Percentiles rank a stretch among this genome's conserved stretches.
phyloP scores from a whole-genome alignment of 2,329 filamentous ascomycete species.

The Aureobasidium sp. region DNA sequence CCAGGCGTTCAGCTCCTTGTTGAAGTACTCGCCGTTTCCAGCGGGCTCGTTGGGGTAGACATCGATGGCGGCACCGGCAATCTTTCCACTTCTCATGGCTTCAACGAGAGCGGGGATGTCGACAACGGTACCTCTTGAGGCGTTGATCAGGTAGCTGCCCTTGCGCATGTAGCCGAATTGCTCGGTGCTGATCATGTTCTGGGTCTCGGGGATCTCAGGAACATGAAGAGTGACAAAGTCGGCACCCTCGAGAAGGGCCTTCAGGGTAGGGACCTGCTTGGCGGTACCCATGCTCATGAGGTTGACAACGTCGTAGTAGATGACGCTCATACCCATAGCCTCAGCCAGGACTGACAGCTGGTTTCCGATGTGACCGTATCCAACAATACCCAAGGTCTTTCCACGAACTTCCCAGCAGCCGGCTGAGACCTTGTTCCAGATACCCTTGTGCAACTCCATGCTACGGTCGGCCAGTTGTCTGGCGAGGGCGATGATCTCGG shows the following conservation, averaged over 20 bases:
- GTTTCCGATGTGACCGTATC: slow-evolving; percentile 94
- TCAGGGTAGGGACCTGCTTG: slow-evolving; percentile 69
- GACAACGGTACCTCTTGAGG: slow-evolving; percentile 85
- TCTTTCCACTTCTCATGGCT: slow-evolving; percentile 73
- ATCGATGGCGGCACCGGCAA: slow-evolving; percentile 91
- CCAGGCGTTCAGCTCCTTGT: slow-evolving; percentile 72
- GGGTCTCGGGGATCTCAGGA: slow-evolving; percentile 85
- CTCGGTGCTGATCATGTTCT: slow-evolving; percentile 74
- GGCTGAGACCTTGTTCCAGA: slow-evolving; percentile 95
- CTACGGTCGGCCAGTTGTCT: slow-evolving; percentile 90
- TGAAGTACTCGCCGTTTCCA: slow-evolving; percentile 94
- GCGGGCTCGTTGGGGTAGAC: slow-evolving; percentile 92
- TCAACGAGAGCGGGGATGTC: slow-evolving; percentile 89
- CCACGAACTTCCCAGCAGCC: slow-evolving; percentile 98
- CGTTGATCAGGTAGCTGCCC: slow-evolving; percentile 92
- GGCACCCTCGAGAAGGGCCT: slow-evolving; percentile 65
- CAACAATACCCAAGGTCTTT: slow-evolving; percentile 93
- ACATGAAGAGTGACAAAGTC: slow-evolving; percentile 96
- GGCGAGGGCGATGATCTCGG: slow-evolving; percentile 83
- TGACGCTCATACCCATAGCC: slow-evolving; percentile 95
- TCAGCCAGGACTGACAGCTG: slow-evolving; percentile 94
- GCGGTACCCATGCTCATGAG: slow-evolving; percentile 91
- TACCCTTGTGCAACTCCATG: slow-evolving; percentile 85
- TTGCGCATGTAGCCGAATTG: slow-evolving; percentile 86
- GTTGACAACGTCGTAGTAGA: slow-evolving; percentile 93